Evolutionary conservation across 2,329 filamentous ascomycete genomes (phyloP), one percentile per base, ranked within the genome.

Genomic region (Penicillium fuscoglaucum): DNA sequence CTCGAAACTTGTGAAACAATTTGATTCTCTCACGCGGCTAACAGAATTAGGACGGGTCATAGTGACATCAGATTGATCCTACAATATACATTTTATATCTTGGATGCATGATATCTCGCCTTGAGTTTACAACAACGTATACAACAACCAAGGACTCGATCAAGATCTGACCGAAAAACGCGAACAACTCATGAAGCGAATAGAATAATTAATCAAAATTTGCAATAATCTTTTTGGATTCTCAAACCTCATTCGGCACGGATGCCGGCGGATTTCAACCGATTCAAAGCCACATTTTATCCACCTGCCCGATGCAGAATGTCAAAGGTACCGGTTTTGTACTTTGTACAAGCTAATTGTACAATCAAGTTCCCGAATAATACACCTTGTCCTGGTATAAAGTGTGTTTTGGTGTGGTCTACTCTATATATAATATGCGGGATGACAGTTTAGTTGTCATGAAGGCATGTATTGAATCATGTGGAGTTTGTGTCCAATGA

Each of bases 291-390:
- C 48, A 21, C 48, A 24, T 37, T 29, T 58, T 43, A 58, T 43
- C 41, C 46, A 60, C 43, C 41, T 60, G 24, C 54, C 57, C 21
- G 40, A 57, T 52, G 7, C 31, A 55, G 47, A 35, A 48, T 40
- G 29, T n/a, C 44, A 28, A 46, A 57, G 19, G 44, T 39, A 58
- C 48, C 17, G 29, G 4, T 31, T 37, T 43, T 28, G 41, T n/a
- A 28, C 21, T 26, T 15, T 9, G 43, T 26, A 37, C 33, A 28
- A 26, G 29, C 21, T 39, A 39, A 21, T 21, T 44, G 40, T 28
- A 17, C 19, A 52, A 48, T 53, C 41, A 29, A 37, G 24, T 21
- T 15, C 29, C 24, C 6, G 1, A 41, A 26, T 6, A 41, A 15
- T 35, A 35, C 13, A 35, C 2, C 3, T 35, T 35, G 13, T 7